phyloP scores from a whole-genome alignment of 1,284 basidiomycete species.

The Xanthoconium separans region DNA sequence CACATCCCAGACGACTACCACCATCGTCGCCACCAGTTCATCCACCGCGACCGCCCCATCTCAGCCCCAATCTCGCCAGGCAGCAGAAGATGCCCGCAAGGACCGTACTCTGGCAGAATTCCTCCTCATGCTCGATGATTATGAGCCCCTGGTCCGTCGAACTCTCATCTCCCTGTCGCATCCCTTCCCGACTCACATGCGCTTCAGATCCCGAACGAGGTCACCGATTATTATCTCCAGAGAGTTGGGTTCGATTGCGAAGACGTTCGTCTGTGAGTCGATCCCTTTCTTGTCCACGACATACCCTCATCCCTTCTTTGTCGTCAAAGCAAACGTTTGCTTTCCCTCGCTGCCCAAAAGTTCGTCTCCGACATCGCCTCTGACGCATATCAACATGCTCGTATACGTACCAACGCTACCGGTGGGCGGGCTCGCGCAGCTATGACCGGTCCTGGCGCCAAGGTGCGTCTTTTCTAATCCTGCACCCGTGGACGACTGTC shows the following conservation, averaged over 20 bases:
- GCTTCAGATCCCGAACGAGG: slow-evolving; percentile 95
- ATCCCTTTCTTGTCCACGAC: neutral
- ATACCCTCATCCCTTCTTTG: slow-evolving; percentile 3
- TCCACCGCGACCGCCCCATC: slow-evolving; percentile 4
- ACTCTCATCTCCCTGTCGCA: neutral
- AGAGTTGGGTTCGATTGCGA: slow-evolving; percentile 95
- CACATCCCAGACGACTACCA: slow-evolving; percentile 18
- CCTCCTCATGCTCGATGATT: slow-evolving; percentile 93
- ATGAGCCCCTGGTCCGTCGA: slow-evolving; percentile 83
- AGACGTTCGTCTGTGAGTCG: slow-evolving; percentile 81
- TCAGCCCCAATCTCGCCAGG: slow-evolving; percentile 57
- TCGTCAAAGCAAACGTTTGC: slow-evolving; percentile 76
- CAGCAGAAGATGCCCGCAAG: slow-evolving; percentile 82
- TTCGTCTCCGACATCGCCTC: slow-evolving; percentile 97
- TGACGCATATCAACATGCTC: slow-evolving; percentile 97
- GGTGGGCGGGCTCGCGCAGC: slow-evolving; percentile 64
- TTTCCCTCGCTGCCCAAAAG: slow-evolving; percentile 96
- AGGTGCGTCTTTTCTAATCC: slow-evolving; percentile 43
- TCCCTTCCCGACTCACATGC: neutral
- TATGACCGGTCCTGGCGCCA: slow-evolving; percentile 53
- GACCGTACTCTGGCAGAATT: slow-evolving; percentile 93
- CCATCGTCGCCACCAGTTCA: slow-evolving; percentile 15
- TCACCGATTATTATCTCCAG: slow-evolving; percentile 97
- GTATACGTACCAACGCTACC: slow-evolving; percentile 82
- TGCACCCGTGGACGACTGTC: neutral